phyloP scores from a whole-genome alignment of 371 early-diverging fungal species.

The Aphelidium insulamus region DNA sequence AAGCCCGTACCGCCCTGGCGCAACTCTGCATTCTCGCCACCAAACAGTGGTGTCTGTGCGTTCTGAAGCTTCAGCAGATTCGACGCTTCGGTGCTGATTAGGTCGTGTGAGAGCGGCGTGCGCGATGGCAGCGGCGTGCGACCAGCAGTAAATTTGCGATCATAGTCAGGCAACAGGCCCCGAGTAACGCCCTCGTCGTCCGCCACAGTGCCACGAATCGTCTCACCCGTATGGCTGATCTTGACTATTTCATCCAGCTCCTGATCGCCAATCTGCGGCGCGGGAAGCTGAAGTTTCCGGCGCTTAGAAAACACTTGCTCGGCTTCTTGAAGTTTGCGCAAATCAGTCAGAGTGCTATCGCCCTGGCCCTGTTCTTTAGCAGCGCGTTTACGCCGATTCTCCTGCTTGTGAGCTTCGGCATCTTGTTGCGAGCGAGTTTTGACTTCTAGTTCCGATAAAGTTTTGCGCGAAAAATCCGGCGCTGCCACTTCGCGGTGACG shows the following conservation, averaged over 20 bases:
- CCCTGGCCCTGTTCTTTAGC: too few species aligned
- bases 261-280: constrained; percentile 71
- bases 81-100: constrained; percentile 52
- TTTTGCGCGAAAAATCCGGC: constrained; percentile 40
- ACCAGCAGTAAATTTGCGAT: constrained; percentile 35
- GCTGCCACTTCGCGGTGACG: constrained; percentile 28
- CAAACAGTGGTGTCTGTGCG: constrained; percentile 72
- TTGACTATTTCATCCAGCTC: constrained; percentile 83
- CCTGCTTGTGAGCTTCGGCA: too few species aligned
- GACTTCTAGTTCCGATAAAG: constrained; percentile 65
- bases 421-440: too few species aligned
- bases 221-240: constrained; percentile 59
- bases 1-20: constrained; percentile 1
- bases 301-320: constrained; percentile 42
- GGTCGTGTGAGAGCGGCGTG: constrained; percentile 34
- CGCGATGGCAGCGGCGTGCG: constrained; percentile 20
- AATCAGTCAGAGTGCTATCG: too few species aligned
- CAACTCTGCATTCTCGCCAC: constrained; percentile 32
- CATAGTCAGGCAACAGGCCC: constrained; percentile 4
- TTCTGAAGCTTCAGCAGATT: constrained; percentile 50
- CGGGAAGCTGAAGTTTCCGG: constrained; percentile 54
- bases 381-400: too few species aligned
- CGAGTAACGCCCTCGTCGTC: constrained; percentile 17
- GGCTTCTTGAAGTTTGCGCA: constrained; percentile 20
- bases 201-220: constrained; percentile 43